A percentile compares a stretch with the other conserved stretches of the same genome.
Evolutionary conservation across 2,329 filamentous ascomycete genomes (phyloP).

Genomic region (Davidsoniella australis): DNA sequence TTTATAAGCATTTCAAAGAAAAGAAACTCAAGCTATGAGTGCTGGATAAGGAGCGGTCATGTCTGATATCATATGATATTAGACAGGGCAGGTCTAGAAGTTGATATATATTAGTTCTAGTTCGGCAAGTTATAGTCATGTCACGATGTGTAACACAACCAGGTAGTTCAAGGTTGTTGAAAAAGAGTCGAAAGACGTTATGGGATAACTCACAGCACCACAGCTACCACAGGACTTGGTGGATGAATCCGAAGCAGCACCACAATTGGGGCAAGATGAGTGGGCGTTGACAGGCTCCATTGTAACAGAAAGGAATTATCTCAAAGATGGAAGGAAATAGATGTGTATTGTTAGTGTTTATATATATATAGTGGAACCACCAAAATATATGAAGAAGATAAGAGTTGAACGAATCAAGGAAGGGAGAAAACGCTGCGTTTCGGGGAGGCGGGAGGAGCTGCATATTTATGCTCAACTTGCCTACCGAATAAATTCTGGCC

Average conservation of each 20-base stretch:
- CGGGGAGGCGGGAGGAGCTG: background rate
- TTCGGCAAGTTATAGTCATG: background rate
- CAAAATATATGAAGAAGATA: background rate
- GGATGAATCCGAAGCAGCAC: slow-evolving; percentile 25
- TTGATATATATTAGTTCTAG: background rate
- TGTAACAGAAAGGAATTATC: background rate
- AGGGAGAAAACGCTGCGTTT: background rate
- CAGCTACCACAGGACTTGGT: slow-evolving; percentile 38
- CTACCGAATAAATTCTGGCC: background rate
- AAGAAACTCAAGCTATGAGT: no score
- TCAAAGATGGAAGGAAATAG: background rate
- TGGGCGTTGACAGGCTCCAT: slow-evolving; percentile 22
- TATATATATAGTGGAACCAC: background rate
- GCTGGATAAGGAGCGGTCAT: background rate
- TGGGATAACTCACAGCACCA: slow-evolving; percentile 33
- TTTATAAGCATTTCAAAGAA: no score
- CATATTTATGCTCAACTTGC: background rate
- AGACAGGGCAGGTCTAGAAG: slow-evolving; percentile 7
- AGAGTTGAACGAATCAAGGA: background rate
- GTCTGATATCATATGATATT: background rate
- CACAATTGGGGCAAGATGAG: slow-evolving; percentile 39
- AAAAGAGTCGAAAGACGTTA: background rate
- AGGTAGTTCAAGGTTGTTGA: background rate
- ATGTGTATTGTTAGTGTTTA: background rate
- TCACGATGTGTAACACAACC: background rate